Evolutionary conservation across 177 flowering plant species (phyloP).

Genomic region (Vitis hybrid): DNA sequence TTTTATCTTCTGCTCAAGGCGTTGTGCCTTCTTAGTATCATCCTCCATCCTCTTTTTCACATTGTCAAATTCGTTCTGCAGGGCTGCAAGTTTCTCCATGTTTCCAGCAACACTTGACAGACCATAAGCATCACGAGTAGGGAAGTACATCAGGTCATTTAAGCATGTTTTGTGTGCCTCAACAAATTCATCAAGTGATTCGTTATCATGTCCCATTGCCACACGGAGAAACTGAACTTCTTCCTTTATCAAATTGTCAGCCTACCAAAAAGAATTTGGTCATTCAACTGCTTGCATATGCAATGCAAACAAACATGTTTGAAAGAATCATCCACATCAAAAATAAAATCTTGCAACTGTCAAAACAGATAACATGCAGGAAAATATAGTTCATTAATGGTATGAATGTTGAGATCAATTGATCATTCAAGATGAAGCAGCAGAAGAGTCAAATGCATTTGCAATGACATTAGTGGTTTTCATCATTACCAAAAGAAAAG

Average conservation of each 20-base stretch:
- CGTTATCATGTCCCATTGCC: constrained; percentile 92
- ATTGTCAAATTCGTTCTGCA: constrained; percentile 81
- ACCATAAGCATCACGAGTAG: constrained; percentile 82
- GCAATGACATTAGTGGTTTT: too few relatives aligned
- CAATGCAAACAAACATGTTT: not conserved
- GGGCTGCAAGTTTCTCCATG: constrained; percentile 75
- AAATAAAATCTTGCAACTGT: not conserved
- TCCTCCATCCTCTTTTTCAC: constrained; percentile 81
- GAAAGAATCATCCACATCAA: not conserved
- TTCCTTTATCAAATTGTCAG: constrained; percentile 60
- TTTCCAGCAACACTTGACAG: constrained; percentile 93
- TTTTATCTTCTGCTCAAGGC: constrained; percentile 78
- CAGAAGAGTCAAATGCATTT: not conserved
- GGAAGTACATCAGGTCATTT: constrained; percentile 91
- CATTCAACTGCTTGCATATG: not conserved
- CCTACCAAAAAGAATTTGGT: constrained; percentile 44
- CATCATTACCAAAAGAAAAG: too few relatives aligned
- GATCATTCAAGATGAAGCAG: not conserved
- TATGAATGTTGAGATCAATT: too few relatives aligned
- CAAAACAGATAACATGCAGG: not conserved
- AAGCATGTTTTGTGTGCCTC: constrained; percentile 84
- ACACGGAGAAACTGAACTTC: constrained; percentile 72
- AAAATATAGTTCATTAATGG: not conserved
- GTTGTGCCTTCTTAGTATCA: constrained; percentile 74
- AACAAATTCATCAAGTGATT: constrained; percentile 77